Evolutionary conservation across 148 eudicot species (phyloP), one percentile per base, ranked within the genome.

Genomic region (Gaultheria prostrata): DNA sequence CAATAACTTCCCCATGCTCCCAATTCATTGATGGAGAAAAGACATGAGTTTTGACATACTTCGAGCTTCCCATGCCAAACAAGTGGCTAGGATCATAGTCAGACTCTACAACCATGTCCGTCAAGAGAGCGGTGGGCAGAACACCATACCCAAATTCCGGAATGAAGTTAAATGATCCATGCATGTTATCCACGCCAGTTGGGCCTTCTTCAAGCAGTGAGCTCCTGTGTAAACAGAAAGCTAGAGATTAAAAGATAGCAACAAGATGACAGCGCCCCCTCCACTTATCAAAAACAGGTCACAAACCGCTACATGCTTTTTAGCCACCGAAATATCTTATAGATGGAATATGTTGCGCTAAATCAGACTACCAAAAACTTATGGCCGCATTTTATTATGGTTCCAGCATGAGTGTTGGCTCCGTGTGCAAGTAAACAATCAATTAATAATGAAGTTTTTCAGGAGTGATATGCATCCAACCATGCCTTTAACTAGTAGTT

Each of bases 191-290:
- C 35, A 45, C 46, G 46, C 83, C 78, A 26, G 81, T 79, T 30
- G 39, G 76, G 87, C 90, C 92, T 76, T 90, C 96, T 80, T 92
- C 85, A 74, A 91, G 90, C 82, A 93, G 85, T 14, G 93, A 94
- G 72, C 78, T 90, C 86, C 95, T 94, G 88, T 70, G 83, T n/a
- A 78, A 82, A 85, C 10, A 4, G 17, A 73, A 30, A 84, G 56
- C 35, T 32, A 51, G 46, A 32, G 54, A 78, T 45, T 57, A 67
- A 67, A 77, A 61, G 39, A 83, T 59, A 6, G 67, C 18, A 35
- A 75, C 61, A 32, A 77, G 33, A 83, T 30, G 51, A 75, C 33
- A 65, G 53, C 79, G 28, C 8, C 12, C 45, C 33, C 53, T 14
- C 30, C 69, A 1, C 48, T 67, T 24, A 63, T 26, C 2, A 30